A percentile compares a stretch with the other conserved stretches of the same genome.
Conservation (phyloP, 2,329 filamentous ascomycete species). For the Emergomyces africanus region DNA sequence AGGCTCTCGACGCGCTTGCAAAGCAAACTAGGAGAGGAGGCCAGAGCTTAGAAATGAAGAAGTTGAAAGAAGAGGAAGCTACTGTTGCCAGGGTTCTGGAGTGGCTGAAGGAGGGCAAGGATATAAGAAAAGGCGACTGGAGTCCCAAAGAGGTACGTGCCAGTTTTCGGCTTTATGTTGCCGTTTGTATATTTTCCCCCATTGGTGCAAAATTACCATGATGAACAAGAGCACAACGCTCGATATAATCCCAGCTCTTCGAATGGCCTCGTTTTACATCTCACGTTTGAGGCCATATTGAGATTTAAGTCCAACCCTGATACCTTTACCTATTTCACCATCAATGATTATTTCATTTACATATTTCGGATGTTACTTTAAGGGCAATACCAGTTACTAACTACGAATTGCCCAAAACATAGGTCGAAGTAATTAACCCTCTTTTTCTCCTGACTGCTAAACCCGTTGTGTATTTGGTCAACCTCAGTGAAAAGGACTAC, state of each 20-base stretch:
- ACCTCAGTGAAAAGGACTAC: slow-evolving; percentile 93
- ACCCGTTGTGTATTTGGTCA: slow-evolving; percentile 93
- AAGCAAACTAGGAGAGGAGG: slow-evolving; percentile 94
- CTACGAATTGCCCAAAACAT: slow-evolving; percentile 9
- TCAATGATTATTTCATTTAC: no score
- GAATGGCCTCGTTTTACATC: slow-evolving; percentile 62
- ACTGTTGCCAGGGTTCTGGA: slow-evolving; percentile 82
- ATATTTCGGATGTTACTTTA: slow-evolving; percentile 6
- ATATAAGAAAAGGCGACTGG: slow-evolving; percentile 87
- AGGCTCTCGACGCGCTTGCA: slow-evolving; percentile 78
- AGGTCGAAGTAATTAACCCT: slow-evolving; percentile 98
- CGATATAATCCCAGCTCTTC: slow-evolving; percentile 99
- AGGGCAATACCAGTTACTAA: slow-evolving; percentile 2
- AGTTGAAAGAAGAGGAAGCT: slow-evolving; percentile 85
- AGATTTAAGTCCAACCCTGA: slow-evolving; percentile 73
- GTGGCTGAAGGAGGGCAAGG: slow-evolving; percentile 76
- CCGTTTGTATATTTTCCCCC: slow-evolving; percentile 14
- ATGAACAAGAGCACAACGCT: slow-evolving; percentile 98
- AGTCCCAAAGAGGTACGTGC: slow-evolving; percentile 73
- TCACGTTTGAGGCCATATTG: slow-evolving; percentile 68
- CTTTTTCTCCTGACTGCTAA: slow-evolving; percentile 92
- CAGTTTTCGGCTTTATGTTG: slow-evolving; percentile 12
- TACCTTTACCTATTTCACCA: slow-evolving; percentile 12
- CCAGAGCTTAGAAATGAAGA: slow-evolving; percentile 95
- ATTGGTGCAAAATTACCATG: slow-evolving; percentile 44